Percentiles rank a stretch among this genome's conserved stretches.
These are phyloP conservation scores for Eremomyces bilateralis DNA, from an alignment of 495 filamentous ascomycete species.

Conservation along the genomic window DNA sequence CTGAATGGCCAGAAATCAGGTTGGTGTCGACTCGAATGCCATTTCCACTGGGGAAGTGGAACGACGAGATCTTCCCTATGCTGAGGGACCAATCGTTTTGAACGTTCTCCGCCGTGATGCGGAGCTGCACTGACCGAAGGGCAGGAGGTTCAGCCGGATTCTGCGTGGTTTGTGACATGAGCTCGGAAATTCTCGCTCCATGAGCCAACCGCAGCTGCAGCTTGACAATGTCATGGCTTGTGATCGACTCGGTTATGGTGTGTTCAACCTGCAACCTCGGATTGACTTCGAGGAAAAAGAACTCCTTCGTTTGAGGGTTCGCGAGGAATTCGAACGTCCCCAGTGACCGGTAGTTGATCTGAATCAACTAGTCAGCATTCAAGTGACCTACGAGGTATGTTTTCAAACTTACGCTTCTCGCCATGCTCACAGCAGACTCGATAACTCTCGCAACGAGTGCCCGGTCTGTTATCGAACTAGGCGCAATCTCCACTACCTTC, in stretches of 20 bases:
- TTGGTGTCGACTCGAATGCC: slow-evolving; percentile 36
- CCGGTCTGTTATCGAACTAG: slow-evolving; percentile 21
- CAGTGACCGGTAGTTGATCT: slow-evolving; percentile 18
- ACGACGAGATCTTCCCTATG: slow-evolving; percentile 33
- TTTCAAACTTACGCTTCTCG: slow-evolving; percentile 10
- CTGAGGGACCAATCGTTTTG: slow-evolving; percentile 30
- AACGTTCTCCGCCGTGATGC: slow-evolving; percentile 34
- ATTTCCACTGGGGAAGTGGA: slow-evolving; percentile 30
- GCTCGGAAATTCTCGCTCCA: slow-evolving; percentile 25
- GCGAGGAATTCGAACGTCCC: slow-evolving; percentile 23
- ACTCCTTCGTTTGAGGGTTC: slow-evolving; percentile 14
- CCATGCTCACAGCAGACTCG: slow-evolving; percentile 18
- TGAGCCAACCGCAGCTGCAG: slow-evolving; percentile 32
- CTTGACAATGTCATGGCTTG: slow-evolving; percentile 20
- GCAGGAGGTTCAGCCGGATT: slow-evolving; percentile 16
- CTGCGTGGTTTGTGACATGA: slow-evolving; percentile 15
- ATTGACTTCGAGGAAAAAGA: slow-evolving; percentile 21
- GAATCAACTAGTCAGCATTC: background rate
- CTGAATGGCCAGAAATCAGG: slow-evolving; percentile 19
- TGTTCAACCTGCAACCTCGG: slow-evolving; percentile 28
- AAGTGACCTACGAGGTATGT: background rate
- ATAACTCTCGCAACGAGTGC: slow-evolving; percentile 19
- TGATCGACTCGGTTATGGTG: slow-evolving; percentile 27
- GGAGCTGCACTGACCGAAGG: slow-evolving; percentile 30
- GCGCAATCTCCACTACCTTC: slow-evolving; percentile 23